Conservation (phyloP, 352 stramenopile genomes). For the Globisporangium irregulare region DNA sequence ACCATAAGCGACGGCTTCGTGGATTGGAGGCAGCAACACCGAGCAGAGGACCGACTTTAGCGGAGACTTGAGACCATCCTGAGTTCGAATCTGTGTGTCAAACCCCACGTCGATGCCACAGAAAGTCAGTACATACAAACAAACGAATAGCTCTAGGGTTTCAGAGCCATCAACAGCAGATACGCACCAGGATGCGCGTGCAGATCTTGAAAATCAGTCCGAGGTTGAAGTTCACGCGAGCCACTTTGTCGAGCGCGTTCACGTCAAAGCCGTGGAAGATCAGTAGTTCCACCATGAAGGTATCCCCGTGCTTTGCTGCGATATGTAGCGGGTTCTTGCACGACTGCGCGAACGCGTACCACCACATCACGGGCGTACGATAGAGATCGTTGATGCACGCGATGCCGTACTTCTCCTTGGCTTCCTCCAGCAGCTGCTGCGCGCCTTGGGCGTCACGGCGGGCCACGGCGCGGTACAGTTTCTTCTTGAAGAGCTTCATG, state of each 20-base stretch:
- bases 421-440: slow-evolving; percentile 37
- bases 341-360: slow-evolving; percentile 61
- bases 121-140: not conserved
- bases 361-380: slow-evolving; percentile 49
- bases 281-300: slow-evolving; percentile 57
- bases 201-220: slow-evolving; percentile 67
- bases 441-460: slow-evolving; percentile 43
- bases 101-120: slow-evolving; percentile 1
- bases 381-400: slow-evolving; percentile 41
- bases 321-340: slow-evolving; percentile 78
- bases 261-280: slow-evolving; percentile 53
- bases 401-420: slow-evolving; percentile 31
- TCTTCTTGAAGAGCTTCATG: slow-evolving; percentile 56
- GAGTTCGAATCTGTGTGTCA: slow-evolving; percentile 40
- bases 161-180: not conserved
- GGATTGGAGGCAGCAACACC: slow-evolving; percentile 65
- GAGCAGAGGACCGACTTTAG: slow-evolving; percentile 53
- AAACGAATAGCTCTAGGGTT: not conserved
- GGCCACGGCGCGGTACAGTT: slow-evolving; percentile 56
- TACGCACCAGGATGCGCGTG: slow-evolving; percentile 55
- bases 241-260: slow-evolving; percentile 75
- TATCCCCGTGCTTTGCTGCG: slow-evolving; percentile 51
- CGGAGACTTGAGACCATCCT: slow-evolving; percentile 51
- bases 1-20: slow-evolving; percentile 60
- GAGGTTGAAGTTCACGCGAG: slow-evolving; percentile 78